phyloP scores from a whole-genome alignment of 371 early-diverging fungal species.

The Mortierella sp. region DNA sequence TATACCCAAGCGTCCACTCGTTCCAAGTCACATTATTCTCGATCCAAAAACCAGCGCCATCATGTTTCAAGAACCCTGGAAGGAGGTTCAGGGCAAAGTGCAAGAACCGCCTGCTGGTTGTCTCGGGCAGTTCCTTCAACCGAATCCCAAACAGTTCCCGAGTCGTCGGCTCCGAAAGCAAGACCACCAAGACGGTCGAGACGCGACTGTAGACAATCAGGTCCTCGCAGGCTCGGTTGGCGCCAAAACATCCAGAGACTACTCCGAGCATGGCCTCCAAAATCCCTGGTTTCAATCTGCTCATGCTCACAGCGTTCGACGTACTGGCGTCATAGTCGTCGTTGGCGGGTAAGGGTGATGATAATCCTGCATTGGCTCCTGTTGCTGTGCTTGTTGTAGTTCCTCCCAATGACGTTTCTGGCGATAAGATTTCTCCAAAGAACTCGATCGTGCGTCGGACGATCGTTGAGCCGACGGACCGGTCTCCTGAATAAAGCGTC shows the following conservation, averaged over 20 bases:
- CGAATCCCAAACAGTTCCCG: conserved; percentile 17
- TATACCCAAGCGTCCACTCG: conserved; percentile 33
- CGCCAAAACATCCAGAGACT: conserved; percentile 11
- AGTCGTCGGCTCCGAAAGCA: conserved; percentile 15
- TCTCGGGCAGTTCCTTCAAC: not conserved
- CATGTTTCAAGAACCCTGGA: conserved; percentile 15
- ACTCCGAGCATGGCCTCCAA: conserved; percentile 47
- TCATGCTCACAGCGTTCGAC: conserved; percentile 22
- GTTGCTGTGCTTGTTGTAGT: not conserved
- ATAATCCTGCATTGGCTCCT: not conserved
- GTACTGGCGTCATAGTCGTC: not conserved
- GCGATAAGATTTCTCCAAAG: conserved; percentile 26
- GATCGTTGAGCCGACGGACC: conserved; percentile 25
- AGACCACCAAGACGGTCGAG: conserved; percentile 19
- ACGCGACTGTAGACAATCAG: conserved; percentile 14
- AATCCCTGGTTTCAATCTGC: conserved; percentile 24
- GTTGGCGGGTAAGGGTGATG: not conserved
- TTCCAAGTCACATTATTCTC: conserved; percentile 21
- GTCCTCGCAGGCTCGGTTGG: conserved; percentile 9
- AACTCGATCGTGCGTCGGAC: conserved; percentile 51
- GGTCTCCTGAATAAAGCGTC: conserved; percentile 15
- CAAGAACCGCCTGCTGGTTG: conserved; percentile 18
- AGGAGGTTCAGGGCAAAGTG: conserved; percentile 17
- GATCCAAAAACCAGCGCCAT: not conserved
- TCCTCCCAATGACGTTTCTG: not conserved